Evolutionary conservation across 495 filamentous ascomycete species (phyloP).

Genomic region (Penicillium odoratum): DNA sequence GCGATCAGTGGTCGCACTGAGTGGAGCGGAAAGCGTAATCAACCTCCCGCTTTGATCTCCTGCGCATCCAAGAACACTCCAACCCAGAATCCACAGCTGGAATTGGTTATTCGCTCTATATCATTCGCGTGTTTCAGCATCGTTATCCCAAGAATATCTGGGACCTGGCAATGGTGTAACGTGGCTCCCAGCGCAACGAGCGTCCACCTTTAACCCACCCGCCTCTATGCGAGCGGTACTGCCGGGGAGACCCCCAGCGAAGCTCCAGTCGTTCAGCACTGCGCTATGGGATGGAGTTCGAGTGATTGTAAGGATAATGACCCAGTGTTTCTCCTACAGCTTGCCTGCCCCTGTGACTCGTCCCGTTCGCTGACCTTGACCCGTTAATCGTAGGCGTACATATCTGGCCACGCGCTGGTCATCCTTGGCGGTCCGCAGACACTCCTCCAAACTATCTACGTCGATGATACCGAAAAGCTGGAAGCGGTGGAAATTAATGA

Average conservation of each 20-base stretch:
- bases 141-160: neutral
- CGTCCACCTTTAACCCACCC: constrained; percentile 29
- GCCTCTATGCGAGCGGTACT: constrained; percentile 74
- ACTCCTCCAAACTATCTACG: constrained; percentile 87
- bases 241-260: constrained; percentile 86
- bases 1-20: constrained; percentile 19
- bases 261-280: constrained; percentile 85
- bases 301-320: constrained; percentile 63
- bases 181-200: constrained; percentile 28
- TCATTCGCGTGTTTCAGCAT: neutral
- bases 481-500: constrained; percentile 78
- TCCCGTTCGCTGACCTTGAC: constrained; percentile 18
- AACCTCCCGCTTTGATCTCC: constrained; percentile 22
- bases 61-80: constrained; percentile 12
- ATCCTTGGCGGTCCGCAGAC: constrained; percentile 73
- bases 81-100: constrained; percentile 4
- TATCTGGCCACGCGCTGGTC: constrained; percentile 82
- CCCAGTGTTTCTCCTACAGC: constrained; percentile 5
- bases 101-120: constrained; percentile 6
- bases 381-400: constrained; percentile 66
- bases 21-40: constrained; percentile 34
- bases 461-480: constrained; percentile 70
- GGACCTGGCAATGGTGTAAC: constrained; percentile 43
- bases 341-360: neutral
- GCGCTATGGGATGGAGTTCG: constrained; percentile 79